Percentiles rank a stretch among this genome's conserved stretches.
phyloP scores from a whole-genome alignment of 2,329 filamentous ascomycete genomes.

The Penicillium sp. region DNA sequence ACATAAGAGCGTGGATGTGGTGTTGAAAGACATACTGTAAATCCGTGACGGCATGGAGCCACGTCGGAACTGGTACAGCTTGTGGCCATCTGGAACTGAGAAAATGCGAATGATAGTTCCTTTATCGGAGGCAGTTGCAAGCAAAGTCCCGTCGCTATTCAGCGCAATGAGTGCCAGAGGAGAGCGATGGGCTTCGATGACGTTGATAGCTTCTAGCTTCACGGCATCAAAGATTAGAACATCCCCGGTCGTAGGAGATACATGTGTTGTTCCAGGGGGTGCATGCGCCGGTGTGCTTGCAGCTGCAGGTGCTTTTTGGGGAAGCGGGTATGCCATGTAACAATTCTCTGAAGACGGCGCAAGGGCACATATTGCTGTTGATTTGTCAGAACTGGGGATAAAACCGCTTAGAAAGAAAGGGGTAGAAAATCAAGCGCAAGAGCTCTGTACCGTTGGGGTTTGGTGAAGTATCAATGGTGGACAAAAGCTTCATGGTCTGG shows the following conservation, averaged over 20 bases:
- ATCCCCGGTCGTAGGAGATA: slow-evolving; percentile 82
- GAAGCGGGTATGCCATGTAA: slow-evolving; percentile 90
- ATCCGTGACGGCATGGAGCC: slow-evolving; percentile 95
- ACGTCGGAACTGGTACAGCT: slow-evolving; percentile 91
- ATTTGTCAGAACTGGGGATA: slow-evolving; percentile 12
- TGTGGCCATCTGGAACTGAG: slow-evolving; percentile 82
- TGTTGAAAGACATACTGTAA: slow-evolving; percentile 98
- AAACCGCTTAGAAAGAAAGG: not conserved
- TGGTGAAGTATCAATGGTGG: slow-evolving; percentile 89
- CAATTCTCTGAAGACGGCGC: slow-evolving; percentile 94
- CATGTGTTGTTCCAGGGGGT: slow-evolving; percentile 69
- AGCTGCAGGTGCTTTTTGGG: slow-evolving; percentile 58
- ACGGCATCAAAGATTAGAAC: slow-evolving; percentile 89
- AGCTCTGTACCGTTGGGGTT: slow-evolving; percentile 66
- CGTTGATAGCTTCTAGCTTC: slow-evolving; percentile 87
- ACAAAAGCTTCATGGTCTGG: slow-evolving; percentile 92
- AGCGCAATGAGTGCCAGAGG: slow-evolving; percentile 86
- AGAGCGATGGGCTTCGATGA: slow-evolving; percentile 90
- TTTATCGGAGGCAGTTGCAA: slow-evolving; percentile 95
- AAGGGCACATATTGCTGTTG: slow-evolving; percentile 76
- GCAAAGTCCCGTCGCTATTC: slow-evolving; percentile 84
- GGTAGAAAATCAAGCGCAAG: slow-evolving; percentile 4
- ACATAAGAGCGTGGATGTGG: slow-evolving; percentile 85
- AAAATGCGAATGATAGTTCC: slow-evolving; percentile 97
- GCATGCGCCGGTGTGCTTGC: slow-evolving; percentile 71